phyloP scores from a whole-genome alignment of 192 early-diverging fungal genomes.

The Kickxella alabastrina region DNA sequence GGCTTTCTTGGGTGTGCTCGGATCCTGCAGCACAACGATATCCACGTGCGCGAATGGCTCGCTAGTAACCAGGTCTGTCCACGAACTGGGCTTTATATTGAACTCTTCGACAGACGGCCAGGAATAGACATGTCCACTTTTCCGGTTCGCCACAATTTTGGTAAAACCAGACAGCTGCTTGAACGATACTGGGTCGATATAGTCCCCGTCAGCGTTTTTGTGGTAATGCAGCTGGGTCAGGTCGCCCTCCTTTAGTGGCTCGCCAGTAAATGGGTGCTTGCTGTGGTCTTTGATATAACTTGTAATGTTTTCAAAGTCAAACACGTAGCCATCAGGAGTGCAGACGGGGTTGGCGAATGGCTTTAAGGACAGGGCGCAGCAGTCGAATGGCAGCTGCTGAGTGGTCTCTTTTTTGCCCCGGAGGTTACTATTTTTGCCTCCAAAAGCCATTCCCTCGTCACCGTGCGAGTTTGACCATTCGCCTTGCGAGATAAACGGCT shows the following conservation, averaged over 20 bases:
- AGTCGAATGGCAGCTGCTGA: conserved; percentile 75
- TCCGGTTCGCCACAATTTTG: conserved; percentile 81
- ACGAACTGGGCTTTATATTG: conserved; percentile 79
- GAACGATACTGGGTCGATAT: conserved; percentile 87
- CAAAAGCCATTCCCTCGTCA: conserved; percentile 59
- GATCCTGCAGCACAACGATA: conserved; percentile 82
- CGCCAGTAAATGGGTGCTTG: conserved; percentile 82
- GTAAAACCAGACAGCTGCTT: conserved; percentile 79
- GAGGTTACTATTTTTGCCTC: conserved; percentile 59
- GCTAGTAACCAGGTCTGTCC: conserved; percentile 84
- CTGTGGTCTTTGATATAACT: conserved; percentile 76
- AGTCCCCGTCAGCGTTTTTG: conserved; percentile 78
- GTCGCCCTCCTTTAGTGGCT: conserved; percentile 65
- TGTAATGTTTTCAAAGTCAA: conserved; percentile 82
- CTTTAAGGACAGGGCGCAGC: conserved; percentile 86
- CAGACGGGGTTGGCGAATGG: conserved; percentile 86
- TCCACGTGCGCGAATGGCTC: conserved; percentile 83
- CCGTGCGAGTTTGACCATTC: conserved; percentile 63
- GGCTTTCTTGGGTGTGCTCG: conserved; percentile 25
- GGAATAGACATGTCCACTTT: conserved; percentile 84
- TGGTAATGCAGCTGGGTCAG: conserved; percentile 76
- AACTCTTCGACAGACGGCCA: conserved; percentile 83
- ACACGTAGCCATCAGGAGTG: conserved; percentile 80
- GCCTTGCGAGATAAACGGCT: conserved; percentile 84
- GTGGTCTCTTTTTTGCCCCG: conserved; percentile 55